Percentiles rank a stretch among this genome's conserved stretches.
Conservation (phyloP, 139 green algal species). For the Parachlorella kessleri region DNA sequence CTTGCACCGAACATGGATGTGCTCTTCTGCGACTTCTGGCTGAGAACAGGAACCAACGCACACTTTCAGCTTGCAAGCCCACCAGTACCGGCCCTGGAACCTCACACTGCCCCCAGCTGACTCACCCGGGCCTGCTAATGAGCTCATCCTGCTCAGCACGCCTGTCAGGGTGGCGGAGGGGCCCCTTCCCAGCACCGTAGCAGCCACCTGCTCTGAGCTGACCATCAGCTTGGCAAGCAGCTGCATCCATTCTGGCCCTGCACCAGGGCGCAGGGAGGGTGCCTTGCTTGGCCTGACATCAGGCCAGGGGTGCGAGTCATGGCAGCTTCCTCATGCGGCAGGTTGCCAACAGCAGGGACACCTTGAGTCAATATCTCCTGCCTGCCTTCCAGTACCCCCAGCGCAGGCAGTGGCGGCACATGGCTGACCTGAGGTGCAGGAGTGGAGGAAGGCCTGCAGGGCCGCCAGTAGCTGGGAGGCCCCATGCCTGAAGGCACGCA, state of each 20-base stretch:
- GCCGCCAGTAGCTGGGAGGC: conserved; percentile 19
- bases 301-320: neutral
- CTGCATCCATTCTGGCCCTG: conserved; percentile 26
- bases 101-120: too few relatives aligned
- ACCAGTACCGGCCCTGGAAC: too few relatives aligned
- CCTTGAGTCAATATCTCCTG: too few relatives aligned
- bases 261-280: neutral
- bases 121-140: conserved; percentile 10
- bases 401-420: too few relatives aligned
- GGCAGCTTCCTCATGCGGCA: too few relatives aligned
- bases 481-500: conserved; percentile 14
- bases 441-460: conserved; percentile 28
- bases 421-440: conserved; percentile 6
- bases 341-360: too few relatives aligned
- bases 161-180: conserved; percentile 11
- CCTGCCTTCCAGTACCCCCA: too few relatives aligned
- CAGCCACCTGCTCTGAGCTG: conserved; percentile 21
- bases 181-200: conserved; percentile 3
- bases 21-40: too few relatives aligned
- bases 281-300: too few relatives aligned
- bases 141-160: conserved; percentile 31
- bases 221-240: conserved; percentile 39
- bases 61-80: too few relatives aligned
- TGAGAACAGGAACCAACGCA: too few relatives aligned
- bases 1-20: too few relatives aligned